Percentiles rank a stretch among this genome's conserved stretches.
Evolutionary conservation across 257 asterid genomes (phyloP).

Genomic region (Nicotiana benthamiana): DNA sequence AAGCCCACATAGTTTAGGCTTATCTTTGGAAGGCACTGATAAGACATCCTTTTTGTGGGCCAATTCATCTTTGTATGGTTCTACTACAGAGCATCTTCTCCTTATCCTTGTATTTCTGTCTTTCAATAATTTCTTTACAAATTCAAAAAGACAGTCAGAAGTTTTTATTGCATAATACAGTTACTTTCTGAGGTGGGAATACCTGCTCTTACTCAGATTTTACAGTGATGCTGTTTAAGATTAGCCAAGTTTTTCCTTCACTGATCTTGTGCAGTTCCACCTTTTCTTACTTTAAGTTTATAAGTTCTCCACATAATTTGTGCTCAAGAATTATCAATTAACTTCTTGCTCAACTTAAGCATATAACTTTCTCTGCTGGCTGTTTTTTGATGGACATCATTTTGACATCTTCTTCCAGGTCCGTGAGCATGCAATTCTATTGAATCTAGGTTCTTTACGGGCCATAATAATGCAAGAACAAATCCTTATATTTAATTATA

Average conservation of each 20-base stretch:
- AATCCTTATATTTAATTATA: conserved; percentile 85
- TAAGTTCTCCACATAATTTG: not conserved
- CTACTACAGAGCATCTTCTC: not conserved
- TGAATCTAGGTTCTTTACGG: conserved; percentile 89
- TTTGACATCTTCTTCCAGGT: conserved; percentile 38
- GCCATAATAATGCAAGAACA: conserved; percentile 87
- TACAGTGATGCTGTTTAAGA: not conserved
- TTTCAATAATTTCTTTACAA: not conserved
- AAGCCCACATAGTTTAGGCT: not conserved
- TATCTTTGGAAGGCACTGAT: not conserved
- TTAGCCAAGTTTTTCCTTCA: not conserved
- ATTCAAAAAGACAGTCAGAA: not conserved
- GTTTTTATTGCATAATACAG: not conserved
- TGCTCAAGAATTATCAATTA: not conserved
- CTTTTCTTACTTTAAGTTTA: not conserved
- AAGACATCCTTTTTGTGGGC: not conserved
- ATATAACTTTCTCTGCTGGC: not conserved
- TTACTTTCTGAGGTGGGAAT: not conserved
- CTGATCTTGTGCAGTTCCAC: not conserved
- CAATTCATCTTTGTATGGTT: not conserved
- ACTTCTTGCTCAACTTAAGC: not conserved
- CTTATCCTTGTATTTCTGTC: not conserved
- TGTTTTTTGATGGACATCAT: not conserved
- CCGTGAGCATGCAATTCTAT: conserved; percentile 82
- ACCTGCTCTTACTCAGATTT: not conserved